A percentile compares a stretch with the other conserved stretches of the same genome.
Conservation (phyloP, 2,329 filamentous ascomycete genomes). For the Aspergillus pseudoglaucus region DNA sequence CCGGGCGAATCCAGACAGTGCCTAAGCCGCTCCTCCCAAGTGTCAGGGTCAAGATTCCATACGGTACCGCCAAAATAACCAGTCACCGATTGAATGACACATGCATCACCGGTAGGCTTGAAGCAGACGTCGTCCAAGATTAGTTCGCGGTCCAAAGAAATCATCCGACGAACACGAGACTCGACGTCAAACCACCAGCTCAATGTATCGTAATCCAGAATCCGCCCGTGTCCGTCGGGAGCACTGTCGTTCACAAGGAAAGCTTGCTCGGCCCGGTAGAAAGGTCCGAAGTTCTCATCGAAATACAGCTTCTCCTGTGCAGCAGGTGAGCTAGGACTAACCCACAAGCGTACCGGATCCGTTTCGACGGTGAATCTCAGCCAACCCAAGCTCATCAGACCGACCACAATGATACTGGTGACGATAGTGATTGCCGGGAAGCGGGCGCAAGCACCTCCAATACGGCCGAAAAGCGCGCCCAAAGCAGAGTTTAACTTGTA, state of each 20-base stretch:
- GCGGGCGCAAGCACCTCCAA: constrained; percentile 73
- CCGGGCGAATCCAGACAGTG: constrained; percentile 75
- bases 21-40: constrained; percentile 66
- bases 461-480: constrained; percentile 69
- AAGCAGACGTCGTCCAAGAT: constrained; percentile 82
- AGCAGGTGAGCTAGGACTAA: constrained; percentile 85
- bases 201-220: constrained; percentile 82
- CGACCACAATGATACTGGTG: constrained; percentile 66
- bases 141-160: constrained; percentile 61
- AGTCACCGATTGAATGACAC: constrained; percentile 87
- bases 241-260: constrained; percentile 87
- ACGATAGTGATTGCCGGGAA: constrained; percentile 81
- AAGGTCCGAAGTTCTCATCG: constrained; percentile 86
- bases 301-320: constrained; percentile 93
- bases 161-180: constrained; percentile 64
- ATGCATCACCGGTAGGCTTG: constrained; percentile 82
- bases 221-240: constrained; percentile 59
- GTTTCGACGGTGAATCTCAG: constrained; percentile 81
- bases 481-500: constrained; percentile 81
- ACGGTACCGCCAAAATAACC: constrained; percentile 74
- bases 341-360: constrained; percentile 88
- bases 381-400: constrained; percentile 79
- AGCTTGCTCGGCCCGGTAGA: constrained; percentile 87
- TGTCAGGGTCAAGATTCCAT: constrained; percentile 52
- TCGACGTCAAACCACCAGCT: constrained; percentile 94